These are phyloP conservation scores for Microthyrium microscopicum DNA, from an alignment of 2,329 filamentous ascomycete species.

Conservation along the genomic window DNA sequence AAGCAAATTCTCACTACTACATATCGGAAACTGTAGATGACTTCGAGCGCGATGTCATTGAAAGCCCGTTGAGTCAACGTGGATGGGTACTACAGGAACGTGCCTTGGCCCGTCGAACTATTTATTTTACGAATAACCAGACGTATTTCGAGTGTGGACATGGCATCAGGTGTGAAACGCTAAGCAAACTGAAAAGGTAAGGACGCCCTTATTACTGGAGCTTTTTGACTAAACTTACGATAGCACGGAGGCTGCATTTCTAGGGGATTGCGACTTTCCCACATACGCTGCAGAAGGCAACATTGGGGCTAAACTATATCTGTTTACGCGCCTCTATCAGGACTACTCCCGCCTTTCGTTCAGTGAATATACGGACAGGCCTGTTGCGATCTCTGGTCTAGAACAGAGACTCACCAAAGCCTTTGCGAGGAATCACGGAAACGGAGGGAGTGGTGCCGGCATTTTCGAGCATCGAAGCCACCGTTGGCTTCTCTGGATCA, in stretches of 20 bases:
- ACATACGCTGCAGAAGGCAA: neutral
- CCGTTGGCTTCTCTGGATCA: too few species aligned
- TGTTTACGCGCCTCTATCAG: slow-evolving; percentile 9
- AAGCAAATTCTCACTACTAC: slow-evolving; percentile 9
- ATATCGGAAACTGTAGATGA: slow-evolving; percentile 18
- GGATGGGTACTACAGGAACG: slow-evolving; percentile 27
- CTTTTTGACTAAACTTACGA: neutral
- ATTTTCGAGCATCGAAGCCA: too few species aligned
- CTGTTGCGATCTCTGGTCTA: slow-evolving; percentile 5
- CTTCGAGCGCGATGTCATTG: slow-evolving; percentile 19
- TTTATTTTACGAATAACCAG: slow-evolving; percentile 22
- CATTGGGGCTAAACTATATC: slow-evolving; percentile 3
- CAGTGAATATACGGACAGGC: neutral
- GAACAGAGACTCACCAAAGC: slow-evolving; percentile 1
- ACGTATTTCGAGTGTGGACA: slow-evolving; percentile 25
- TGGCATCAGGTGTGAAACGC: slow-evolving; percentile 20
- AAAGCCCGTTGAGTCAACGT: slow-evolving; percentile 17
- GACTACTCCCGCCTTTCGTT: slow-evolving; percentile 1
- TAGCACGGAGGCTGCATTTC: slow-evolving; percentile 14
- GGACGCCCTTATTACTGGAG: too few species aligned
- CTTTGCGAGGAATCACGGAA: too few species aligned
- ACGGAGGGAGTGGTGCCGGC: too few species aligned
- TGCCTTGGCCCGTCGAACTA: slow-evolving; percentile 20
- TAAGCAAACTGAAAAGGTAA: slow-evolving; percentile 20
- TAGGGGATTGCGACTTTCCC: slow-evolving; percentile 16